Conservation (phyloP, 2,329 filamentous ascomycete species). For the Penicillium occitanis region DNA sequence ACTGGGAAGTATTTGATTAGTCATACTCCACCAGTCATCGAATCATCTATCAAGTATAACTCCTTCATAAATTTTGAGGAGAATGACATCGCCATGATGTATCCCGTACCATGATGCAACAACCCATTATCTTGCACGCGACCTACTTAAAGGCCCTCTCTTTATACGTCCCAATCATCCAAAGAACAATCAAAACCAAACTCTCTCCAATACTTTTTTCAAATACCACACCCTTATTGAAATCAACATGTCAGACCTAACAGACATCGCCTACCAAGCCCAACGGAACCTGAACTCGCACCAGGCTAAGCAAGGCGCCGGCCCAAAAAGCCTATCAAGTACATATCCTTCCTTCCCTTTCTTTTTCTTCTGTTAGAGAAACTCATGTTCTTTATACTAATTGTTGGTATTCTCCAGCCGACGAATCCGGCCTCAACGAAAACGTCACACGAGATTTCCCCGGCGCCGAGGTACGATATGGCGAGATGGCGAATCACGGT, state of each 20-base stretch:
- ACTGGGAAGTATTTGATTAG: not conserved
- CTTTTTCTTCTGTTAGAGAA: not conserved
- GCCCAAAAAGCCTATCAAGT: conserved; percentile 43
- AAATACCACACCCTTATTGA: not conserved
- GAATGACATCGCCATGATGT: conserved; percentile 39
- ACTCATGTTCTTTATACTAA: not conserved
- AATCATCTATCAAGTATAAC: not conserved
- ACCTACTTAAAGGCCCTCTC: not conserved
- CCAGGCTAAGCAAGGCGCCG: conserved; percentile 41
- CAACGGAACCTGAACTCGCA: conserved; percentile 44
- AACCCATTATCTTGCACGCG: not conserved
- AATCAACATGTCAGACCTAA: conserved; percentile 15
- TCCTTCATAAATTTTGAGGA: not conserved
- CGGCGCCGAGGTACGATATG: conserved; percentile 39
- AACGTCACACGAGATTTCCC: conserved; percentile 41
- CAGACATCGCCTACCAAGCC: conserved; percentile 31
- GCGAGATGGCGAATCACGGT: conserved; percentile 34
- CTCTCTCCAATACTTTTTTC: not conserved
- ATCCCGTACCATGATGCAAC: conserved; percentile 30
- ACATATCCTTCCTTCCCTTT: conserved; percentile 12
- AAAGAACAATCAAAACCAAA: not conserved
- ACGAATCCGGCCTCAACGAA: conserved; percentile 45
- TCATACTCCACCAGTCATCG: not conserved
- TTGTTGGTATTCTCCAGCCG: conserved; percentile 26
- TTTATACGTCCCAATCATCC: not conserved